Percentiles rank a stretch among this genome's conserved stretches.
These are phyloP conservation scores for Scedosporium boydii DNA, from an alignment of 2,329 filamentous ascomycete genomes.

Conservation along the genomic window DNA sequence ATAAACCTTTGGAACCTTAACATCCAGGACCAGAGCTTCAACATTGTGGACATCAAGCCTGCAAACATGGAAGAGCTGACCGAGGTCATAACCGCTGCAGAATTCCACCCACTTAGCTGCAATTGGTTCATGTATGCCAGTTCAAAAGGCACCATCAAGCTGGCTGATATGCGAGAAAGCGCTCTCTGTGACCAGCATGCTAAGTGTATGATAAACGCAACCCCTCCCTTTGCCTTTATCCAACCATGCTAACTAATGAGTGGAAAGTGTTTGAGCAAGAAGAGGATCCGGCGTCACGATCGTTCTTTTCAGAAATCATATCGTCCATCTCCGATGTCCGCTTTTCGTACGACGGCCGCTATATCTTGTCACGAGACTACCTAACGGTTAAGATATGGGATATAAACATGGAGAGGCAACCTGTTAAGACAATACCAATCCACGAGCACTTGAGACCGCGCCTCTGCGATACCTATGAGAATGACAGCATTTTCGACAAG, in stretches of 20 bases:
- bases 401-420: conserved; percentile 96
- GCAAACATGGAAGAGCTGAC: conserved; percentile 99
- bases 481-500: conserved; percentile 99
- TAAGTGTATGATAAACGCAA: conserved; percentile 55
- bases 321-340: conserved; percentile 98
- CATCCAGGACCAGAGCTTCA: conserved; percentile 99
- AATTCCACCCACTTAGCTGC: conserved; percentile 94
- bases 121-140: conserved; percentile 99
- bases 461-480: conserved; percentile 97
- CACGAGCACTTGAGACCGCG: conserved; percentile 92
- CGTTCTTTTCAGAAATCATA: conserved; percentile 99
- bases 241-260: background rate
- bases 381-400: conserved; percentile 99
- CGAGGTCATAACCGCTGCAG: conserved; percentile 95
- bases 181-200: conserved; percentile 92
- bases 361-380: conserved; percentile 96
- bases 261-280: conserved; percentile 90
- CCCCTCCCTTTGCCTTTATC: background rate
- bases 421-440: conserved; percentile 96
- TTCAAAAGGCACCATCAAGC: conserved; percentile 97
- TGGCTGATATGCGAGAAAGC: conserved; percentile 96
- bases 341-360: conserved; percentile 91
- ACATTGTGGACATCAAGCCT: conserved; percentile 99
- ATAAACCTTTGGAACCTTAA: conserved; percentile 99
- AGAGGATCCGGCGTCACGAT: conserved; percentile 91